These are phyloP conservation scores for Ceratocystis huliohia DNA, from an alignment of 2,329 filamentous ascomycete genomes.

Conservation along the genomic window DNA sequence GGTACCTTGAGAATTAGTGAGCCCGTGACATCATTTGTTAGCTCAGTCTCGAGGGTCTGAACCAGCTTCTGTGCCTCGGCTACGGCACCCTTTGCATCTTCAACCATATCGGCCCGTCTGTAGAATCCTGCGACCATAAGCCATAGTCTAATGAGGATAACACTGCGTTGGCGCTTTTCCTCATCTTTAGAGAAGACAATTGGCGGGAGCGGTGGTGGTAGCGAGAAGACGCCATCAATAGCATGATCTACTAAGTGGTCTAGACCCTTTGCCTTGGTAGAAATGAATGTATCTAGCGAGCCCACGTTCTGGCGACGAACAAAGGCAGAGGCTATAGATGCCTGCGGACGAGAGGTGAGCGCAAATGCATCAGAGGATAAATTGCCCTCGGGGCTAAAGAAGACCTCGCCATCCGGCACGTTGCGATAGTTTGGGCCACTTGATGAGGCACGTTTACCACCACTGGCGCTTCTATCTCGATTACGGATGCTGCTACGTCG, in stretches of 20 bases:
- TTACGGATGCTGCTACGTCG: conserved; percentile 21
- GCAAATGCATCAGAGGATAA: conserved; percentile 35
- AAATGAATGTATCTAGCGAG: conserved; percentile 36
- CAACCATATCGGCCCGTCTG: conserved; percentile 62
- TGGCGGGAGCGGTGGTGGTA: conserved; percentile 37
- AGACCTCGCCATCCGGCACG: conserved; percentile 39
- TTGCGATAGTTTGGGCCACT: conserved; percentile 33
- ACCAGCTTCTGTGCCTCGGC: conserved; percentile 71
- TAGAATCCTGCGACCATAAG: conserved; percentile 82
- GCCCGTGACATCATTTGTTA: conserved; percentile 48
- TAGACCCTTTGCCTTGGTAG: conserved; percentile 31
- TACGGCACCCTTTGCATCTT: conserved; percentile 68
- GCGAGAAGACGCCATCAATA: conserved; percentile 33
- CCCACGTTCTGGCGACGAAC: conserved; percentile 34
- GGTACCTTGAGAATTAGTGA: conserved; percentile 48
- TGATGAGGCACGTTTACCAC: conserved; percentile 33
- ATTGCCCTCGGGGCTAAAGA: conserved; percentile 38
- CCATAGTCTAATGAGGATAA: conserved; percentile 67
- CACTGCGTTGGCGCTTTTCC: conserved; percentile 37
- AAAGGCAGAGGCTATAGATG: conserved; percentile 32
- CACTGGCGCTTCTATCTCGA: conserved; percentile 27
- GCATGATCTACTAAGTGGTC: conserved; percentile 31
- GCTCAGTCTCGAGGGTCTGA: conserved; percentile 54
- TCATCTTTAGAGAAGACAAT: conserved; percentile 45
- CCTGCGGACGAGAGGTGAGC: conserved; percentile 31